A percentile compares a stretch with the other conserved stretches of the same genome.
phyloP scores from a whole-genome alignment of 192 early-diverging fungal genomes.

The Ambispora gerdemannii region DNA sequence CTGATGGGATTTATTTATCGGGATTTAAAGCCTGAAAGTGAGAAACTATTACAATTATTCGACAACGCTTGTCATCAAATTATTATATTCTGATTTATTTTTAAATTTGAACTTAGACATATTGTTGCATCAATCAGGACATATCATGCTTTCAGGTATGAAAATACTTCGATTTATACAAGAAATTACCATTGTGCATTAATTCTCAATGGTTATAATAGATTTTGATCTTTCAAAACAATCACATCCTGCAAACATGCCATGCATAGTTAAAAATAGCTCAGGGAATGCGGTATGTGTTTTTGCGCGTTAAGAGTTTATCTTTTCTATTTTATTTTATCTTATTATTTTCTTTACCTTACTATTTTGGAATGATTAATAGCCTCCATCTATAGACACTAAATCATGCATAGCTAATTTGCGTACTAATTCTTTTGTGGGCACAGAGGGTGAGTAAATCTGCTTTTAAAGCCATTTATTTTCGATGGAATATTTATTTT shows the following conservation, averaged over 20 bases:
- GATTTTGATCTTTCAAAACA: conserved; percentile 99
- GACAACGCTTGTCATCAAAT: conserved; percentile 24
- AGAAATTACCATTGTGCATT: neutral
- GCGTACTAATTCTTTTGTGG: conserved; percentile 97
- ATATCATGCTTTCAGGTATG: conserved; percentile 80
- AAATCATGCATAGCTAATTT: conserved; percentile 80
- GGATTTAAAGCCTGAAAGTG: conserved; percentile 97
- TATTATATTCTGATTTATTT: conserved; percentile 31
- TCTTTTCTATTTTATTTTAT: no score
- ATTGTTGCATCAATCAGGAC: conserved; percentile 89
- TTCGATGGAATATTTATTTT: neutral
- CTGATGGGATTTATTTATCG: conserved; percentile 96
- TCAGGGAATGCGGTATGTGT: conserved; percentile 53
- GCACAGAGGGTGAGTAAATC: conserved; percentile 78
- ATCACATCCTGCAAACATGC: conserved; percentile 75
- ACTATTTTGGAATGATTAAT: no score
- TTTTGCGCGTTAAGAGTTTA: neutral
- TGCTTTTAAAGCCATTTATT: neutral
- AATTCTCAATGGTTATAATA: conserved; percentile 1
- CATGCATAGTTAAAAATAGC: conserved; percentile 59
- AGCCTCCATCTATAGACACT: conserved; percentile 79
- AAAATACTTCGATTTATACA: neutral
- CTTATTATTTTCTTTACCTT: conserved; percentile 29
- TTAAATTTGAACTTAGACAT: conserved; percentile 56
- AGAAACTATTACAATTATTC: conserved; percentile 34